A percentile compares a stretch with the other conserved stretches of the same genome.
These are phyloP conservation scores for Malbranchea cinnamomea DNA, from an alignment of 2,329 filamentous ascomycete genomes.

Conservation along the genomic window DNA sequence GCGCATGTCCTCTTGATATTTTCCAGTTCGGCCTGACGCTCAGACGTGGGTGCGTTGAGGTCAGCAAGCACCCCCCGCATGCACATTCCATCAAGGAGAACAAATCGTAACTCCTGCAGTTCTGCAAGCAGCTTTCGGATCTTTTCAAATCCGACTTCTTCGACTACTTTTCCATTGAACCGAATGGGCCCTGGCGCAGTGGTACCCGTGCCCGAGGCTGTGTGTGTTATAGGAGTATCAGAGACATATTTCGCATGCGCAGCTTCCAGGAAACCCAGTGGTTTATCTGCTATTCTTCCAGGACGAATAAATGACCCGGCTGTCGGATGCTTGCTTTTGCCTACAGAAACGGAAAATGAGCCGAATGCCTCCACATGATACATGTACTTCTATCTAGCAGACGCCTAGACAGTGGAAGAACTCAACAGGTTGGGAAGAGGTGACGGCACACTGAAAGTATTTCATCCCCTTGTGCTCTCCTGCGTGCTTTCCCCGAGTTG, in stretches of 20 bases:
- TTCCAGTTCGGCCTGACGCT: slow-evolving; percentile 16
- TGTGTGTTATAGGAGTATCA: slow-evolving; percentile 23
- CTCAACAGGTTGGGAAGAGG: not conserved
- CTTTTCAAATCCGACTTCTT: slow-evolving; percentile 93
- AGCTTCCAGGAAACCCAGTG: slow-evolving; percentile 63
- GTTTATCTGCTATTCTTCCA: slow-evolving; percentile 50
- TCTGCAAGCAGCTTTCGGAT: slow-evolving; percentile 64
- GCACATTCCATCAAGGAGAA: slow-evolving; percentile 65
- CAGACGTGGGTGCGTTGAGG: slow-evolving; percentile 11
- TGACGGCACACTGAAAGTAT: slow-evolving; percentile 62
- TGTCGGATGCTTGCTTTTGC: slow-evolving; percentile 46
- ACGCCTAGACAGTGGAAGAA: too few relatives aligned
- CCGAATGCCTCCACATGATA: not conserved
- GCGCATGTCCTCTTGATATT: slow-evolving; percentile 44
- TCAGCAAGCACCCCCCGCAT: slow-evolving; percentile 32
- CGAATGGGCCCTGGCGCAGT: slow-evolving; percentile 39
- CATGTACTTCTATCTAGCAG: not conserved
- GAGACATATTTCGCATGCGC: slow-evolving; percentile 72
- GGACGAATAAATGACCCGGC: slow-evolving; percentile 80
- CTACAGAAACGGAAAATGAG: slow-evolving; percentile 28
- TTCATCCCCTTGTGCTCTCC: slow-evolving; percentile 63
- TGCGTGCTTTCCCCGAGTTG: slow-evolving; percentile 73
- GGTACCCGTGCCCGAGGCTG: not conserved
- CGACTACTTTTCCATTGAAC: slow-evolving; percentile 67
- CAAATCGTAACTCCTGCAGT: slow-evolving; percentile 61